Conservation (phyloP, 2,329 filamentous ascomycete species). For the Alternaria novae-zelandiae region DNA sequence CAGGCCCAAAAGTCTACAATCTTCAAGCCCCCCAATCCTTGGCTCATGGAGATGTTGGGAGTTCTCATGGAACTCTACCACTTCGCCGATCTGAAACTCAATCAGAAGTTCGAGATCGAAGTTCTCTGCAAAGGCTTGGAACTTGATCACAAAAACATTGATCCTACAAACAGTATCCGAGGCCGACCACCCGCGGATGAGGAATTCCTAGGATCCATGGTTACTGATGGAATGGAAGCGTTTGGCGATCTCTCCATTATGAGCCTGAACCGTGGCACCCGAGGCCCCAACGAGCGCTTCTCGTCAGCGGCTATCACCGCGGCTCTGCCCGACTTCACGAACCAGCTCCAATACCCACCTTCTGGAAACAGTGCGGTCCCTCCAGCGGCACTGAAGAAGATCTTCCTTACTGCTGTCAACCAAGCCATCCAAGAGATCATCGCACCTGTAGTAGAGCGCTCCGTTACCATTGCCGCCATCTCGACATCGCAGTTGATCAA, state of each 20-base stretch:
- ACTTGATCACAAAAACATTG: constrained; percentile 90
- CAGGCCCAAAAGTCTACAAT: constrained; percentile 85
- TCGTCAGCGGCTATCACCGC: constrained; percentile 79
- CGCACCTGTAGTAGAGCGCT: constrained; percentile 94
- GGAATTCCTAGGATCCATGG: constrained; percentile 59
- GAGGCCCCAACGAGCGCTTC: constrained; percentile 73
- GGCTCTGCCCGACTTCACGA: constrained; percentile 82
- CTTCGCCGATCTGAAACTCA: constrained; percentile 90
- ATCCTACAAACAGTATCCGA: constrained; percentile 84
- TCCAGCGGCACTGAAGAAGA: constrained; percentile 68
- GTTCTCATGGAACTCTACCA: constrained; percentile 93
- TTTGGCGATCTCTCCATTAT: constrained; percentile 77
- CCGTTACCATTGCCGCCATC: constrained; percentile 96
- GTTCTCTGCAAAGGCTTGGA: constrained; percentile 92
- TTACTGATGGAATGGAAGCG: constrained; percentile 72
- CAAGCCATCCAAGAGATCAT: constrained; percentile 96
- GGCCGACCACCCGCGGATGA: constrained; percentile 73
- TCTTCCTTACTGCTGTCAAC: constrained; percentile 85
- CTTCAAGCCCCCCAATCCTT: constrained; percentile 94
- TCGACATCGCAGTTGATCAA: constrained; percentile 93
- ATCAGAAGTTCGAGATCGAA: constrained; percentile 98
- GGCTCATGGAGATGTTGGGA: constrained; percentile 95
- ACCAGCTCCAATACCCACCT: constrained; percentile 76
- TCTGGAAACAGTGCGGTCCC: constrained; percentile 74
- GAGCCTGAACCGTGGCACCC: constrained; percentile 66